Conservation (phyloP, 2,329 filamentous ascomycete genomes). For the Ambrosiella cleistominuta region DNA sequence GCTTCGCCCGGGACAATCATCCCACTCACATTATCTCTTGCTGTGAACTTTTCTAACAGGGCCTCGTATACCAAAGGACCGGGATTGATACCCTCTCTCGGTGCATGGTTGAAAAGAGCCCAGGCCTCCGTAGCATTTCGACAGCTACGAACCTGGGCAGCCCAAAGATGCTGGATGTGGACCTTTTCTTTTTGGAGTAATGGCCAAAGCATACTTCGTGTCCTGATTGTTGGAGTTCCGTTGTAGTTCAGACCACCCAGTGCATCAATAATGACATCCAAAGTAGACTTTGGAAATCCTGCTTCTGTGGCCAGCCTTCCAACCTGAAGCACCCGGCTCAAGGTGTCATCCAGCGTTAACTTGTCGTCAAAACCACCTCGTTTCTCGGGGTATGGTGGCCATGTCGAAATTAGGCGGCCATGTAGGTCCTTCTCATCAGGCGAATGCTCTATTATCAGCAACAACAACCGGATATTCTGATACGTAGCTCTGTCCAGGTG, state of each 20-base stretch:
- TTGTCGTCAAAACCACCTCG: constrained; percentile 43
- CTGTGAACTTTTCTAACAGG: constrained; percentile 41
- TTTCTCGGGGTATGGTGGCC: constrained; percentile 42
- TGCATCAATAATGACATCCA: constrained; percentile 31
- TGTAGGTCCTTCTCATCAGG: constrained; percentile 31
- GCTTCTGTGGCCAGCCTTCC: constrained; percentile 37
- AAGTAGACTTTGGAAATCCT: constrained; percentile 30
- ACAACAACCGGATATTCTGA: constrained; percentile 33
- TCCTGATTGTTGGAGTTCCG: constrained; percentile 38
- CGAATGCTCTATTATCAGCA: constrained; percentile 36
- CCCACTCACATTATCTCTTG: constrained; percentile 16
- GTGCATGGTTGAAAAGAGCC: constrained; percentile 28
- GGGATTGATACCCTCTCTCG: constrained; percentile 20
- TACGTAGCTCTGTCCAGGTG: constrained; percentile 35
- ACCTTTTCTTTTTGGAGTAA: not conserved
- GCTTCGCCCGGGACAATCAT: constrained; percentile 15
- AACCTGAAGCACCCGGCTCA: constrained; percentile 35
- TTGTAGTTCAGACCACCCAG: constrained; percentile 34
- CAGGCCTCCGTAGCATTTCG: constrained; percentile 45
- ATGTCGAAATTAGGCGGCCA: constrained; percentile 31
- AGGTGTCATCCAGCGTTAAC: constrained; percentile 31
- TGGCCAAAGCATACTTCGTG: constrained; percentile 19
- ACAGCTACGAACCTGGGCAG: constrained; percentile 38
- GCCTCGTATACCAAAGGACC: constrained; percentile 33
- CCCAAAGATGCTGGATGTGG: constrained; percentile 25